Conservation (phyloP, 805 yeast genomes). For the Torulaspora gathmanii region DNA sequence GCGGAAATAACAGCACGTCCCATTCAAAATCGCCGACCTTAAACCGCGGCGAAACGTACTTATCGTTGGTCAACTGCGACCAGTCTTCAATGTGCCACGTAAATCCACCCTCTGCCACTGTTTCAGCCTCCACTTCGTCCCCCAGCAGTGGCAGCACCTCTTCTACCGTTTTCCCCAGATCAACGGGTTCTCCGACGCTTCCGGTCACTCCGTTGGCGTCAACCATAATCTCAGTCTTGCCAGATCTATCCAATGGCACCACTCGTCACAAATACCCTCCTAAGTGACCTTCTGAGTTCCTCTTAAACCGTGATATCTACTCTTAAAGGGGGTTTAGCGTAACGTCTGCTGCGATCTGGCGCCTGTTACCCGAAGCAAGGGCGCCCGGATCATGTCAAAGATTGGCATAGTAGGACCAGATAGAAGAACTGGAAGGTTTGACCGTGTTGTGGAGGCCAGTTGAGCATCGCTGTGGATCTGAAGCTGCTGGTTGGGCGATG, state of each 20-base stretch:
- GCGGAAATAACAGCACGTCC: constrained; percentile 72
- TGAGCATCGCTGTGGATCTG: background rate
- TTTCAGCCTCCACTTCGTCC: constrained; percentile 21
- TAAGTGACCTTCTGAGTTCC: background rate
- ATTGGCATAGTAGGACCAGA: no score
- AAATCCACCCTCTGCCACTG: constrained; percentile 34
- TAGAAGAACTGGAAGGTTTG: no score
- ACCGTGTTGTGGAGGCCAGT: background rate
- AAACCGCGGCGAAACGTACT: constrained; percentile 42
- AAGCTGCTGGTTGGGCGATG: background rate
- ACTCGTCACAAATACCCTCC: background rate
- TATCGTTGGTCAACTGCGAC: constrained; percentile 41
- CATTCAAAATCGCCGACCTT: constrained; percentile 60
- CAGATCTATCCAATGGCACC: background rate
- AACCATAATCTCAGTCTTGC: constrained; percentile 2
- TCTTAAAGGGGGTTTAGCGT: background rate
- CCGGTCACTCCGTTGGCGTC: constrained; percentile 15
- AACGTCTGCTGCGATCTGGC: background rate
- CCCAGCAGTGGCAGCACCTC: constrained; percentile 23
- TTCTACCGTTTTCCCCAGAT: constrained; percentile 22
- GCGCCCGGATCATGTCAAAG: no score
- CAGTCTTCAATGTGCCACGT: constrained; percentile 53
- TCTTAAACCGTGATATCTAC: background rate
- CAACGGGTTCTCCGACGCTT: constrained; percentile 19
- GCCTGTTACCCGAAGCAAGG: background rate